phyloP scores from a whole-genome alignment of 2,329 filamentous ascomycete species.

The Fusarium sp. region DNA sequence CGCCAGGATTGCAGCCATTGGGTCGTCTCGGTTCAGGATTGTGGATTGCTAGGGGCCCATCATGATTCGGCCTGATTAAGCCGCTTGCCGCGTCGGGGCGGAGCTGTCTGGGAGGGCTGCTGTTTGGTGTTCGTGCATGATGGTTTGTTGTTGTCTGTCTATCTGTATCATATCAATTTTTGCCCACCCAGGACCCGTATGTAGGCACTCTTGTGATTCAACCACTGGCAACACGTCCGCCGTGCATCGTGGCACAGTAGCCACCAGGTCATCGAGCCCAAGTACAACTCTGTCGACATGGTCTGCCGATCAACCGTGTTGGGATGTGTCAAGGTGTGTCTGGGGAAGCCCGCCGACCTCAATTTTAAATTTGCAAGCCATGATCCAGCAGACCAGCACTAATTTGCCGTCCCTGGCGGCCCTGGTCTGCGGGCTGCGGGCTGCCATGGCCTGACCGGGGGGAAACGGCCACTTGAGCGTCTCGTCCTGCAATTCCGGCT shows the following conservation, averaged over 20 bases:
- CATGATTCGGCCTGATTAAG: conserved; percentile 30
- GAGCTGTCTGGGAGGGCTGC: conserved; percentile 7
- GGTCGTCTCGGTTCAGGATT: conserved; percentile 29
- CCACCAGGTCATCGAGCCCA: not conserved
- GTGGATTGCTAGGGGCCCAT: conserved; percentile 22
- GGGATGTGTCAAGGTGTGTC: conserved; percentile 35
- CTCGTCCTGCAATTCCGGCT: conserved; percentile 41
- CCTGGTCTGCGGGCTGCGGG: conserved; percentile 27
- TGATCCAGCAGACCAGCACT: conserved; percentile 42
- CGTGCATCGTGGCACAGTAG: conserved; percentile 28
- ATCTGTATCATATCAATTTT: conserved; percentile 28
- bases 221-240: conserved; percentile 26
- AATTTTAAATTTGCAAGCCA: conserved; percentile 50
- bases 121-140: conserved; percentile 32
- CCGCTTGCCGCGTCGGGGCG: conserved; percentile 19
- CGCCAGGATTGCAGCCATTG: conserved; percentile 33
- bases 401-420: conserved; percentile 43
- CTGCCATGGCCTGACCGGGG: conserved; percentile 32
- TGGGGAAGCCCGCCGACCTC: conserved; percentile 47
- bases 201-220: conserved; percentile 3
- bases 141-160: conserved; percentile 25
- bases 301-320: conserved; percentile 41
- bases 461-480: conserved; percentile 18
- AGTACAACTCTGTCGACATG: conserved; percentile 4
- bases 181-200: not conserved